Evolutionary conservation across 352 stramenopile genomes (phyloP), one percentile per base, ranked within the genome.

Genomic region (Phytophthora citricola): DNA sequence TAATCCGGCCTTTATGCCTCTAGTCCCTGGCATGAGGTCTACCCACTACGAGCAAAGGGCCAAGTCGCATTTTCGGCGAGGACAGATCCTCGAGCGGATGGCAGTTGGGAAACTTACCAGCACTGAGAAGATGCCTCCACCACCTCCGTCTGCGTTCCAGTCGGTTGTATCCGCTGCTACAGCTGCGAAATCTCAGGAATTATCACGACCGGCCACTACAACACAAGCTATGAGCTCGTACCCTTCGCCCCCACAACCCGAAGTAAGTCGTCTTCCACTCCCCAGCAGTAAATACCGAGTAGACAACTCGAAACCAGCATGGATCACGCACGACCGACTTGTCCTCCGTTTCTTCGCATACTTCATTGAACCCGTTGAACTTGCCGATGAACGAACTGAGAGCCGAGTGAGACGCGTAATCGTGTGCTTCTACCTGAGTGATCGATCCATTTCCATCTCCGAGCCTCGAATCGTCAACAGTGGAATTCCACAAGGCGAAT

Each of bases 291-390:
- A 78, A 39, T 90, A 76, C 61, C 76, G 78, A 43, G 58, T 73
- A 5, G 80, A 91, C 46, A 20, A 15, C 49, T 46, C 67, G 10
- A 75, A 85, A 43, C 84, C 82, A 14, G 56, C 64, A 22, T 93
- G 87, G 83, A 70, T 93, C 65, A 90, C 83, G 6, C 69, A 90
- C 69, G 83, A 92, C 49, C 73, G 82, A 9, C 81, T 94, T 32
- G 91, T 98, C 39, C 75, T 98, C 38, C 88, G 92, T 17, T 98
- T 97, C 76, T 97, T 93, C 44, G 87, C 81, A 2, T 98, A 96
- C 66, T 97, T 96, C 45, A 59, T 69, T 5, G 73, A 89, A 32
- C 68, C 48, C 43, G 71, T 40, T 46, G 40, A 57, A 58, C 70
- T 64, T 53, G 49, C 60, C 12, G 57, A 73, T 36, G 47, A 54